phyloP scores from a whole-genome alignment of 2,329 filamentous ascomycete genomes.

The Mycosphaerelloides madeirae region DNA sequence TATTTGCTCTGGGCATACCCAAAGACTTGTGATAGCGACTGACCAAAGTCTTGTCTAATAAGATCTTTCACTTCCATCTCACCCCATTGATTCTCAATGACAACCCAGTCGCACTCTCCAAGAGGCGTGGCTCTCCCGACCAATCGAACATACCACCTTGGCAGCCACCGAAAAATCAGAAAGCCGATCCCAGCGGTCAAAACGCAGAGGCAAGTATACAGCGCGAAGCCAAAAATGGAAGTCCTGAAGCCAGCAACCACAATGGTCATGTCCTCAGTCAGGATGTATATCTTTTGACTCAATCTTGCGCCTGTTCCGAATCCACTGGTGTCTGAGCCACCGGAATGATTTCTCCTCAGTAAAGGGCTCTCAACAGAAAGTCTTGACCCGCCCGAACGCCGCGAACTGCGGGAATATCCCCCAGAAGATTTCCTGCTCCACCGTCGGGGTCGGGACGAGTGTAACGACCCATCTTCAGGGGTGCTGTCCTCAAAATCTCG shows the following conservation, averaged over 20 bases:
- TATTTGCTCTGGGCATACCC: constrained; percentile 59
- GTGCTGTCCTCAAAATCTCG: constrained; percentile 5
- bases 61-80: constrained; percentile 78
- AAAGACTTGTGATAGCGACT: constrained; percentile 64
- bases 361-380: constrained; percentile 48
- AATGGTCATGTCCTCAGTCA: constrained; percentile 89
- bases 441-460: constrained; percentile 37
- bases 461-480: constrained; percentile 14
- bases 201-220: constrained; percentile 68
- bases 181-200: constrained; percentile 73
- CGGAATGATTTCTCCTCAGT: constrained; percentile 67
- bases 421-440: constrained; percentile 18
- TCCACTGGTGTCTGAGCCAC: constrained; percentile 62
- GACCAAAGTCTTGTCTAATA: constrained; percentile 53
- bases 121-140: constrained; percentile 66
- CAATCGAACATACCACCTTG: constrained; percentile 75
- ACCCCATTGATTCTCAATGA: constrained; percentile 96
- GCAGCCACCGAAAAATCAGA: constrained; percentile 83
- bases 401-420: constrained; percentile 41
- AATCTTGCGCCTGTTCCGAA: constrained; percentile 57
- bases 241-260: constrained; percentile 89
- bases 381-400: constrained; percentile 42
- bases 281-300: constrained; percentile 89
- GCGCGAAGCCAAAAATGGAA: constrained; percentile 60
- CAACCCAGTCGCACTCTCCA: constrained; percentile 79